Evolutionary conservation across 305 asterid species (phyloP).

Genomic region (Rubia tinctorum): DNA sequence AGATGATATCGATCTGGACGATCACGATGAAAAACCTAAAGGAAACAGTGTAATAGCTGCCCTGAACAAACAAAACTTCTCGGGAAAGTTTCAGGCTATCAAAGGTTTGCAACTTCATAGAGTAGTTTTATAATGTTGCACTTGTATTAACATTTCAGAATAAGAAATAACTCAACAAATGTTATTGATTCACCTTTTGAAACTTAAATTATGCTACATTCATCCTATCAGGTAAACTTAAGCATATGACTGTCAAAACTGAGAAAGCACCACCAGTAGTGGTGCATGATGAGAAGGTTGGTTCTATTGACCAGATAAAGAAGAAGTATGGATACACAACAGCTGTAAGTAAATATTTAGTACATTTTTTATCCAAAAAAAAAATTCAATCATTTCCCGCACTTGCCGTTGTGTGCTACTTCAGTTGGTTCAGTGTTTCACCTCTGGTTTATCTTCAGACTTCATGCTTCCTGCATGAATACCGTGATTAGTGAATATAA

Average conservation of each 20-base stretch:
- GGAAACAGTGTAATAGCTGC: constrained; percentile 65
- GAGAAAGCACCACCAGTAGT: constrained; percentile 50
- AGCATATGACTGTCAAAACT: constrained; percentile 46
- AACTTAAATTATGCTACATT: not conserved
- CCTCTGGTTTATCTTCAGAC: not conserved
- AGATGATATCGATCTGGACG: constrained; percentile 90
- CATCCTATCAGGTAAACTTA: constrained; percentile 53
- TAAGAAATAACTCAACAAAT: not conserved
- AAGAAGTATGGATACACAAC: constrained; percentile 74
- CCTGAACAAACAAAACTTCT: constrained; percentile 58
- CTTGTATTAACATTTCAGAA: too few relatives aligned
- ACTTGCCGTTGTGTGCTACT: too few relatives aligned
- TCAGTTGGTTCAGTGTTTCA: too few relatives aligned
- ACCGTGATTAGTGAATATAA: constrained; percentile 3
- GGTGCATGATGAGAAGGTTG: constrained; percentile 58
- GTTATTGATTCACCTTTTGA: not conserved
- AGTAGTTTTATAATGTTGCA: not conserved
- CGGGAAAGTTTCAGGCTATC: constrained; percentile 71
- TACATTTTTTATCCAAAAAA: too few relatives aligned
- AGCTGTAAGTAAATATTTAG: constrained; percentile 46
- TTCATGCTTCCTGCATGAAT: not conserved
- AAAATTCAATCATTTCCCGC: too few relatives aligned
- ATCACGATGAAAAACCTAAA: constrained; percentile 63
- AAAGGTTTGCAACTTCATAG: constrained; percentile 42
- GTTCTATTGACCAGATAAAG: constrained; percentile 76